Base-by-base conservation (phyloP, 2,329 filamentous ascomycete species). In the Colletotrichum sublineola region DNA sequence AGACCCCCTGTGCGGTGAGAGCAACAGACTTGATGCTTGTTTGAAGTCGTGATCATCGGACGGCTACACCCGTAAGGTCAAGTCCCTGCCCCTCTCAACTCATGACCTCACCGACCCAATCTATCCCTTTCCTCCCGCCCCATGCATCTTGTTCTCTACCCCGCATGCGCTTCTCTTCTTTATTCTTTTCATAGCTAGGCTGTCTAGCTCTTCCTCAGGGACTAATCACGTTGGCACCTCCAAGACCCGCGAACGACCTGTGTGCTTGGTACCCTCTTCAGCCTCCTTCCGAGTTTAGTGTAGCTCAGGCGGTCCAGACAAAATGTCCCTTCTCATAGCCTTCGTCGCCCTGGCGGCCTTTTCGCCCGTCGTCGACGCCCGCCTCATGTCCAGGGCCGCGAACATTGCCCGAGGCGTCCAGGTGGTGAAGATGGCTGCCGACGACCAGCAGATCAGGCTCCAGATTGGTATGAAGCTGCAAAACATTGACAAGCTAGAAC, bases 401-500 rank as follows among this genome's bases (percentile, higher is more conserved):
- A 55, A 67, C 11, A 33, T 75, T 48, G 67, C 67, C 29, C 65
- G 55, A 33, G 68, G 68, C 46, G 72, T 76, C 40, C 63, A 73
- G 48, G 61, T 73, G 52, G n/a, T 75, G n/a, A 66, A 63, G 40
- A 40, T 68, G 48, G 68, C 75, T 1, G 62, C 63, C 29, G 74
- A 75, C 8, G 63, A 63, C 65, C 63, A 75, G 57, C 38, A 60
- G 31, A 74, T 77, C 61, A 71, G 63, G 31, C 75, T 77, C 33
- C 73, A 76, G 57, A 63, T 77, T 52, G 69, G 63, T 18, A 67
- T 76, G 38, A 75, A 74, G 73, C 58, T 75, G 44, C 74, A 75
- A 50, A 79, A 79, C 67, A 76, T 78, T 29, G 71, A 77, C 29
- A 70, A 72, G 48, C 76, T 79, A 20, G 75, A 78, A 52, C 57